Evolutionary conservation across 2,329 filamentous ascomycete genomes (phyloP).

Genomic region (Clarireedia paspali): DNA sequence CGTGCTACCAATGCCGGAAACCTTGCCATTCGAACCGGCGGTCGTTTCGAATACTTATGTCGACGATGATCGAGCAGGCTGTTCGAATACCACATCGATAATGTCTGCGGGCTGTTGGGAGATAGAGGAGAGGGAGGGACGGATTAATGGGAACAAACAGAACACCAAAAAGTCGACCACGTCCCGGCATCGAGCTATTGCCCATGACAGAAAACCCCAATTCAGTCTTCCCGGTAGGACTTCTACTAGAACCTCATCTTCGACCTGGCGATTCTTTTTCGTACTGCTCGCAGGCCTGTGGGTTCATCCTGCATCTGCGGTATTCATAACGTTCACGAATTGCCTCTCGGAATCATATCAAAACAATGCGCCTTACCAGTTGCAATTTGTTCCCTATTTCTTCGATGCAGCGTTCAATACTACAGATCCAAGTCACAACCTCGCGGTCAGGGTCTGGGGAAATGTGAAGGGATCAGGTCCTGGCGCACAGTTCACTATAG

Average conservation of each 20-base stretch:
- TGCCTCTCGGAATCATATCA: slow-evolving; percentile 62
- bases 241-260: slow-evolving; percentile 4
- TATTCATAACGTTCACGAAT: slow-evolving; percentile 72
- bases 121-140: slow-evolving; percentile 5
- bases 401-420: slow-evolving; percentile 69
- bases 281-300: slow-evolving; percentile 21
- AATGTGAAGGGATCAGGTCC: slow-evolving; percentile 70
- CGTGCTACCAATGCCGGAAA: slow-evolving; percentile 22
- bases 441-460: slow-evolving; percentile 78
- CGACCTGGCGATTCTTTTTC: slow-evolving; percentile 16
- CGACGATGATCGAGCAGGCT: slow-evolving; percentile 17
- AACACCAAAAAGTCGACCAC: not conserved
- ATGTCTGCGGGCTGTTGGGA: slow-evolving; percentile 19
- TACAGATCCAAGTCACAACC: slow-evolving; percentile 48
- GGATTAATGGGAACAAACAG: not conserved
- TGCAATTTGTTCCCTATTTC: slow-evolving; percentile 74
- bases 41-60: slow-evolving; percentile 17
- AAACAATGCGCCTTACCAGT: slow-evolving; percentile 45
- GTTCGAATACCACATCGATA: slow-evolving; percentile 14
- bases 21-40: slow-evolving; percentile 16
- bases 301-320: slow-evolving; percentile 46
- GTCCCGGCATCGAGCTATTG: not conserved
- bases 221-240: not conserved
- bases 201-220: not conserved
- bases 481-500: slow-evolving; percentile 34